Evolutionary conservation across 2,329 filamentous ascomycete genomes (phyloP).

Genomic region (Fusarium sp.): DNA sequence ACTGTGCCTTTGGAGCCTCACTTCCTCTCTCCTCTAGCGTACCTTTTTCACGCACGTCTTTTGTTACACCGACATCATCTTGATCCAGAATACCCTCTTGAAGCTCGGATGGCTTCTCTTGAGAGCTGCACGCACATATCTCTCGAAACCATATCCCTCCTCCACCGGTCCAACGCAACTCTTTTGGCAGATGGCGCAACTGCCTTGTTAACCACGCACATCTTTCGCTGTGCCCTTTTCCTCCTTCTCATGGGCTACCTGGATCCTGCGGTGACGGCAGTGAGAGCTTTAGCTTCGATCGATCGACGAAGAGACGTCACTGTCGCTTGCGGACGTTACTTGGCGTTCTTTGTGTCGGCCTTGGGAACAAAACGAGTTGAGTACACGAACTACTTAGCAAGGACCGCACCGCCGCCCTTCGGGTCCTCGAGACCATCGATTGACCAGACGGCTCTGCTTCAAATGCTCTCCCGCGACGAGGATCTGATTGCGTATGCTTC

Average conservation of each 20-base stretch:
- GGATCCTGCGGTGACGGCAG: constrained; percentile 77
- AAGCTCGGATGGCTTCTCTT: constrained; percentile 77
- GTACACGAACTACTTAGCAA: constrained; percentile 55
- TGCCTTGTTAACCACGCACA: constrained; percentile 81
- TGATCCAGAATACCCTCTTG: constrained; percentile 74
- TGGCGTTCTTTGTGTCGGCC: constrained; percentile 82
- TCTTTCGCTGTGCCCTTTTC: constrained; percentile 88
- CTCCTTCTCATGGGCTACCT: constrained; percentile 81
- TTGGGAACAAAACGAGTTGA: constrained; percentile 69
- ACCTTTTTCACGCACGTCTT: constrained; percentile 86
- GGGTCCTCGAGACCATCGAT: constrained; percentile 49
- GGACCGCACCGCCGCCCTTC: constrained; percentile 51
- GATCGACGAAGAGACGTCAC: constrained; percentile 79
- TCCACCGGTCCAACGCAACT: constrained; percentile 73
- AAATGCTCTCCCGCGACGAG: constrained; percentile 72
- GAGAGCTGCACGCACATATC: constrained; percentile 81
- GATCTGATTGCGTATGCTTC: constrained; percentile 89
- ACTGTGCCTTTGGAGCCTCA: constrained; percentile 77
- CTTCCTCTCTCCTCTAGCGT: constrained; percentile 79
- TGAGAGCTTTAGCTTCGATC: constrained; percentile 78
- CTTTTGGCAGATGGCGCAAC: constrained; percentile 75
- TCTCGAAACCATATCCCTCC: constrained; percentile 81
- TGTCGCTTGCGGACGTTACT: constrained; percentile 81
- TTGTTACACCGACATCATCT: constrained; percentile 91
- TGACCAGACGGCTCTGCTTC: constrained; percentile 50